Conservation (phyloP, 2,329 filamentous ascomycete genomes). For the Aspergillus intermedius region DNA sequence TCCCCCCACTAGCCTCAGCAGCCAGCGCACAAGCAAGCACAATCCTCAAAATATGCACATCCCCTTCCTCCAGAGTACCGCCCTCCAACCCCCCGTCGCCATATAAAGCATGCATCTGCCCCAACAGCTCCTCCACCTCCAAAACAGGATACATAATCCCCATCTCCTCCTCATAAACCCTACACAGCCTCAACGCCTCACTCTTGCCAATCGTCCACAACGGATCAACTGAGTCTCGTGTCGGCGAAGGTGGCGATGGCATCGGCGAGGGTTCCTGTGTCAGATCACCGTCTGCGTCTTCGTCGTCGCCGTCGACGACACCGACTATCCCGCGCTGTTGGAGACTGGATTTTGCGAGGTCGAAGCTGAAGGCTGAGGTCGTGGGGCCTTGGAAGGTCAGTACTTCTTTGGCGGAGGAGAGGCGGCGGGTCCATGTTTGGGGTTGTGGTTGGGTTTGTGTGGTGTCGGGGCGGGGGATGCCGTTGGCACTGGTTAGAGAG, state of each 20-base stretch:
- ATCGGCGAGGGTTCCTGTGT: conserved; percentile 34
- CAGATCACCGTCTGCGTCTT: conserved; percentile 51
- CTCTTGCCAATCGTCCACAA: conserved; percentile 68
- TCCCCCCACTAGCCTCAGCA: conserved; percentile 71
- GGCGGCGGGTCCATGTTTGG: conserved; percentile 5
- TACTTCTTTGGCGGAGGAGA: conserved; percentile 36
- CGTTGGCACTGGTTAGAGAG: conserved; percentile 47
- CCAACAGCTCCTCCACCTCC: conserved; percentile 60
- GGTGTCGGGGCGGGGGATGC: background rate
- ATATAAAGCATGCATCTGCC: conserved; percentile 59
- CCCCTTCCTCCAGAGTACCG: conserved; percentile 49
- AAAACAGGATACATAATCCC: conserved; percentile 85
- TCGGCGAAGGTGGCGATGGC: conserved; percentile 18
- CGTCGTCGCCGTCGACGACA: conserved; percentile 27
- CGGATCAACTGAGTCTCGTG: conserved; percentile 51
- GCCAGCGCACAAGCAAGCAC: conserved; percentile 71
- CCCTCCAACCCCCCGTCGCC: conserved; percentile 26
- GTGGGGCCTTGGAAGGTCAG: conserved; percentile 76
- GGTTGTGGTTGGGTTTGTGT: conserved; percentile 1
- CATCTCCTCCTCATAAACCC: conserved; percentile 79
- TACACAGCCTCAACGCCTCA: conserved; percentile 72
- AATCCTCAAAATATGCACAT: conserved; percentile 69
- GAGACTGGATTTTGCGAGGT: conserved; percentile 76
- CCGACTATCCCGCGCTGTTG: conserved; percentile 77
- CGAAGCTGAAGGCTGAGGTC: conserved; percentile 73